A percentile compares a stretch with the other conserved stretches of the same genome.
phyloP scores from a whole-genome alignment of 2,329 filamentous ascomycete genomes.

The Delphinella strobiligena region DNA sequence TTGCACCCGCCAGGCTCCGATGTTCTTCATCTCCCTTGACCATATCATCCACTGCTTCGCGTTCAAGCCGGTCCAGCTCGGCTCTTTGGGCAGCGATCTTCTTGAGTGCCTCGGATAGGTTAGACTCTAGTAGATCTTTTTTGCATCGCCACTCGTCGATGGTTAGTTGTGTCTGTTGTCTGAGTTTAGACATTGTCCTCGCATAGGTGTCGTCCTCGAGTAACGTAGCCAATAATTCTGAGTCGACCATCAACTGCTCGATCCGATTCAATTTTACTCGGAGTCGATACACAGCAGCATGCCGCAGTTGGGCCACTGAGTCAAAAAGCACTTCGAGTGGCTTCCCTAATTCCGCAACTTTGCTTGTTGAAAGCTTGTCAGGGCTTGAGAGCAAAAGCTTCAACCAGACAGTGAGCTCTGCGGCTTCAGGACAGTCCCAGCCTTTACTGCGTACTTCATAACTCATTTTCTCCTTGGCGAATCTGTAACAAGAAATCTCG shows the following conservation, averaged over 20 bases:
- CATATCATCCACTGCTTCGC: constrained; percentile 8
- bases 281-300: constrained; percentile 14
- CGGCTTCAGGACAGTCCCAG: not conserved
- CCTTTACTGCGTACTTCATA: not conserved
- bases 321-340: not conserved
- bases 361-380: not conserved
- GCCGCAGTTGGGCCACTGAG: constrained; percentile 7
- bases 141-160: constrained; percentile 9
- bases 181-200: constrained; percentile 4
- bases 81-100: constrained; percentile 9
- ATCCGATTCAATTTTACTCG: constrained; percentile 10
- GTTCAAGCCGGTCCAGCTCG: constrained; percentile 12
- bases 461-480: not conserved
- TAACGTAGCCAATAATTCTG: not conserved
- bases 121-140: constrained; percentile 10
- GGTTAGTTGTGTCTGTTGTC: constrained; percentile 7
- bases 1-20: constrained; percentile 1
- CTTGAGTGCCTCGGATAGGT: constrained; percentile 9
- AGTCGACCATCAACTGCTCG: not conserved
- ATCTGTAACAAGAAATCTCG: not conserved
- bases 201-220: not conserved
- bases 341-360: not conserved
- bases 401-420: not conserved
- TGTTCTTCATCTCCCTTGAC: constrained; percentile 6
- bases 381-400: not conserved